These are phyloP conservation scores for Curvularia verruculosa DNA, from an alignment of 2,329 filamentous ascomycete species.

Conservation along the genomic window DNA sequence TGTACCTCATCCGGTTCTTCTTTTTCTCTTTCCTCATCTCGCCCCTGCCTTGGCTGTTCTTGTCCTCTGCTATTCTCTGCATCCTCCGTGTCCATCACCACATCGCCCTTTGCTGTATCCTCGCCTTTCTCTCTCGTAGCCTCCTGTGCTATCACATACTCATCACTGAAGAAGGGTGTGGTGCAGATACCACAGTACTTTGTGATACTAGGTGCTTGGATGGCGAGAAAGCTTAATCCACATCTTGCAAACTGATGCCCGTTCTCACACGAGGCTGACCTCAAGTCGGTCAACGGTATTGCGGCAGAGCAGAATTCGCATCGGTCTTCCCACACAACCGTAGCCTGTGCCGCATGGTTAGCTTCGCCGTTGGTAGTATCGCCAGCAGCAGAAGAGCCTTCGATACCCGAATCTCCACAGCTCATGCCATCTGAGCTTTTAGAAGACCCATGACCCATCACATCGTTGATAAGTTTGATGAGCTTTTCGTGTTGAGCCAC, in stretches of 20 bases:
- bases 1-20: background rate
- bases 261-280: conserved; percentile 55
- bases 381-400: background rate
- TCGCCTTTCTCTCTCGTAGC: background rate
- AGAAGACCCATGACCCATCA: conserved; percentile 12
- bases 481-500: conserved; percentile 28
- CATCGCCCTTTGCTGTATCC: conserved; percentile 4
- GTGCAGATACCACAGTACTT: conserved; percentile 62
- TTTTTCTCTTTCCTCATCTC: background rate
- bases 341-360: background rate
- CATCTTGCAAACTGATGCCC: conserved; percentile 64
- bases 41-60: background rate
- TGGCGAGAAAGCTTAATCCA: conserved; percentile 60
- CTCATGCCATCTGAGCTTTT: background rate
- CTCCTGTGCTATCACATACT: conserved; percentile 41
- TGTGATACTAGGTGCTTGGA: conserved; percentile 60
- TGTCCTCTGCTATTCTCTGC: background rate
- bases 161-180: conserved; percentile 56
- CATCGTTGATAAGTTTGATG: conserved; percentile 24
- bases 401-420: background rate
- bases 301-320: conserved; percentile 60
- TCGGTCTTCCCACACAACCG: conserved; percentile 44
- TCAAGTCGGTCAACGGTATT: conserved; percentile 56
- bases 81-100: background rate
- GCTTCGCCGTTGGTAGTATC: background rate